Evolutionary conservation across 805 yeast genomes (phyloP), one percentile per base, ranked within the genome.

Genomic region (Saturnispora saitoi): DNA sequence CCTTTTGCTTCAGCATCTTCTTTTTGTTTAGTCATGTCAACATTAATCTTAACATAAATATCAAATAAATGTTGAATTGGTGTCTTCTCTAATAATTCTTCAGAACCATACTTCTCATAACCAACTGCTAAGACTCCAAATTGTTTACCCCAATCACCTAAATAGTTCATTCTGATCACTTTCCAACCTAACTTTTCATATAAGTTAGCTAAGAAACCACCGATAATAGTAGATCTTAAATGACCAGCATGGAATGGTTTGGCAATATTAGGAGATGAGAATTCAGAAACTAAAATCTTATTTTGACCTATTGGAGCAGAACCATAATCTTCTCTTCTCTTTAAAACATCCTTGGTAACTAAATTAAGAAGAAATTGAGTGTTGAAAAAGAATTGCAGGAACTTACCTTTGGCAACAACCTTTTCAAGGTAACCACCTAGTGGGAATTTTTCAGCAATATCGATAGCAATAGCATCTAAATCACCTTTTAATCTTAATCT

Each of bases 161-260:
- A 75, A 69, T 93, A 93, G 73, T 93, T 93, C 73, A 91, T 76
- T 70, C 97, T 80, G 56, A 77, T 70, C 41, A 93, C 99, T n/a
- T 87, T 78, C 86, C 91, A 93, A 42, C 98, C 99, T 50, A 83
- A 73, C 57, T 79, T 81, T 69, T 89, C 96, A 64, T 93, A 86
- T 65, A 93, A 73, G 68, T 90, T 91, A 37, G 96, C 70, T 43
- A 93, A 67, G 71, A 89, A 93, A 14, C 98, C 98, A 58, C 99
- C 99, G 64, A 93, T 93, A 62, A 93, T 93, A 41, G 99, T 93
- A 30, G 95, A 86, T 70, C 99, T 83, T 68, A 93, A 78, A 68
- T 93, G 99, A 51, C 99, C 99, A 48, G 99, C 99, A 65, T 93
- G 99, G 84, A 93, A 93, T 11, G 99, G 99, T 70, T 93, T 93